Evolutionary conservation across 768 basidiomycete genomes (phyloP).

Genomic region (Phlegmacium glaucopus): DNA sequence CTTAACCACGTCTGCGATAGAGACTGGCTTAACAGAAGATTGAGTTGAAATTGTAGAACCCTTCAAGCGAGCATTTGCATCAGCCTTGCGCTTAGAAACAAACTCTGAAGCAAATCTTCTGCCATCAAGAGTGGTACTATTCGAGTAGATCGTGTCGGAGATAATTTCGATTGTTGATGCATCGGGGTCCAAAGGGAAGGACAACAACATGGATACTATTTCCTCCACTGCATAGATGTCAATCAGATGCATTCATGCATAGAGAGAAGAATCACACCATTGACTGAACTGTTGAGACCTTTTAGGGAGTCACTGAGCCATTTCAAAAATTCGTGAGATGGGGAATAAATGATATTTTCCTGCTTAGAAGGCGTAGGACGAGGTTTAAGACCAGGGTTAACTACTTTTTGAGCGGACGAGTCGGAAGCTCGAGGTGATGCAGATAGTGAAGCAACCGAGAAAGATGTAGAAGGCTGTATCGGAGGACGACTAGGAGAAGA

Average conservation of each 20-base stretch:
- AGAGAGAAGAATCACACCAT: constrained; percentile 43
- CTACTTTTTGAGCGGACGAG: constrained; percentile 33
- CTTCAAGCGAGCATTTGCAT: constrained; percentile 58
- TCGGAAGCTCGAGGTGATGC: constrained; percentile 24
- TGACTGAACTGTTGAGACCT: constrained; percentile 67
- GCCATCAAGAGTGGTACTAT: constrained; percentile 93
- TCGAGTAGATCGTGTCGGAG: constrained; percentile 91
- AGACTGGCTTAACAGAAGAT: constrained; percentile 52
- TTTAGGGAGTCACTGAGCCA: constrained; percentile 89
- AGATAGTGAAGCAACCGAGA: constrained; percentile 8
- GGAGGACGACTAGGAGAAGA: constrained; percentile 31
- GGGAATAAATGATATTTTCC: constrained; percentile 64
- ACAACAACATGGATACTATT: constrained; percentile 91
- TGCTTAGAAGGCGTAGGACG: constrained; percentile 33
- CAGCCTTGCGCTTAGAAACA: constrained; percentile 80
- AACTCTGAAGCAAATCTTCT: constrained; percentile 94
- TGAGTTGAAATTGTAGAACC: constrained; percentile 28
- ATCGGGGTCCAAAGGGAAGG: constrained; percentile 90
- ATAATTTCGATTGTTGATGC: constrained; percentile 85
- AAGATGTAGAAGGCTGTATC: constrained; percentile 26
- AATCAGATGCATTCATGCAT: constrained; percentile 3
- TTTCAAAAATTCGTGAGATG: constrained; percentile 87
- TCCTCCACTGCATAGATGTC: constrained; percentile 73
- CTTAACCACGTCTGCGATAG: constrained; percentile 90
- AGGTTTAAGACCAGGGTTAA: constrained; percentile 26